Base-by-base conservation (phyloP, 164 flowering plant genomes). In the Chimonanthus salicifolius region DNA sequence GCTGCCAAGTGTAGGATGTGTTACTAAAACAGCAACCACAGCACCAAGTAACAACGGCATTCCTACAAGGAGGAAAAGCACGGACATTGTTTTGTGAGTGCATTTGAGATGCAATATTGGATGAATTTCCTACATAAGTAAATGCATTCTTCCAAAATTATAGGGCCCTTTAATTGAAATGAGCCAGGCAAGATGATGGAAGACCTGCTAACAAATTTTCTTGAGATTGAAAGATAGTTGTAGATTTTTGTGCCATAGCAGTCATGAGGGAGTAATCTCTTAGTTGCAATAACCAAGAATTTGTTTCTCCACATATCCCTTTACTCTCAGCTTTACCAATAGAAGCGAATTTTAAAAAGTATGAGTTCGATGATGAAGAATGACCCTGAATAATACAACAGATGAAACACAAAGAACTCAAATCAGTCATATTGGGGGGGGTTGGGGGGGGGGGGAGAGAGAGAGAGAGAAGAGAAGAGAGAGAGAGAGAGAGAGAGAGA, bases 1-100 rank as follows among this genome's bases (percentile, higher is more conserved):
- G 67, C 72, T 77, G 62, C 87, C 88, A 72, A 79, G 33, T 15
- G 83, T 80, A 68, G 72, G 88, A 83, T 92, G 92, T 84, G 90
- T 72, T 72, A 94, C 80, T 74, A 90, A 49, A 76, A 83, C 80
- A 81, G 87, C 70, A 74, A 83, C 77, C 69, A 90, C 72, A 46
- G 94, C 82, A 78, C 88, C 60, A 62, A 92, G 82, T 49, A 87
- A 69, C 72, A 81, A 68, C 13, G 97, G 84, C 83, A 89, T 84
- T 67, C 91, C 99, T 92, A 76, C 84, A 84, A 77, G 62, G 62
- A 75, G 46, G 82, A 78, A 77, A 71, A 78, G 20, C 11, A 47
- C 5, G 44, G 43, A 45, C 18, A 71, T 49, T 54, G 68, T 51
- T 62, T 67, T 47, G 10, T 64, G n/a, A 67, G 47, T 47, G 21